Percentiles rank a stretch among this genome's conserved stretches.
Conservation (phyloP, 2,329 filamentous ascomycete genomes). For the Penicillium sp. region DNA sequence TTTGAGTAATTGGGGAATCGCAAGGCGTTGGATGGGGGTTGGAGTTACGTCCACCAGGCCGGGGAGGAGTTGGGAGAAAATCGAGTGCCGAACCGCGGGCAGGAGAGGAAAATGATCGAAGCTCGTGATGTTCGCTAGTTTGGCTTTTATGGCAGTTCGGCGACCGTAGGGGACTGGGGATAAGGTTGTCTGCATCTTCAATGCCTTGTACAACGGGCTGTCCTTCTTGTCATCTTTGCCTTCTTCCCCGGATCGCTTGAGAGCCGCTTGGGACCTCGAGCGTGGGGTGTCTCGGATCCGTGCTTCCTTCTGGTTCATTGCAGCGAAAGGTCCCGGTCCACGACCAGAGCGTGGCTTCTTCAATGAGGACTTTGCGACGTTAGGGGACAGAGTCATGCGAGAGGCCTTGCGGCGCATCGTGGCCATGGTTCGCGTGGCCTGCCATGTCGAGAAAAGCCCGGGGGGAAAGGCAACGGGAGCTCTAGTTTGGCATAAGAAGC, state of each 20-base stretch:
- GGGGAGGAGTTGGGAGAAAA: conserved; percentile 67
- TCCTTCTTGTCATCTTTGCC: conserved; percentile 42
- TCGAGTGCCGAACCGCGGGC: conserved; percentile 63
- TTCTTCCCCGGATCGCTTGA: conserved; percentile 39
- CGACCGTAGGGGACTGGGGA: conserved; percentile 70
- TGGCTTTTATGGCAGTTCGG: conserved; percentile 56
- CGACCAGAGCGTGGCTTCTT: conserved; percentile 38
- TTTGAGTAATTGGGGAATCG: conserved; percentile 72
- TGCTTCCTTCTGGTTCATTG: conserved; percentile 53
- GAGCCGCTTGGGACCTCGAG: conserved; percentile 37
- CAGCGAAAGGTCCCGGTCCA: conserved; percentile 52
- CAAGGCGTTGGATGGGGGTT: conserved; percentile 82
- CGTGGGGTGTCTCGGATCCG: conserved; percentile 41
- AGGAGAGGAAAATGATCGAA: conserved; percentile 79
- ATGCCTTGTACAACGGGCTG: conserved; percentile 62
- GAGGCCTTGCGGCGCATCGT: conserved; percentile 33
- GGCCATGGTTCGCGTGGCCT: conserved; percentile 31
- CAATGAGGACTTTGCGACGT: conserved; percentile 26
- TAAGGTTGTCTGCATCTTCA: conserved; percentile 88
- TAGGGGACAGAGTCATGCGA: conserved; percentile 37
- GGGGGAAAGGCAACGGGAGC: conserved; percentile 14
- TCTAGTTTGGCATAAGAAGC: conserved; percentile 32
- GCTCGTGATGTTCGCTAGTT: conserved; percentile 61
- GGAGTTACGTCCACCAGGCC: conserved; percentile 70
- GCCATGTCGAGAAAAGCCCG: conserved; percentile 22